phyloP scores from a whole-genome alignment of 2,329 filamentous ascomycete species.

The Monosporascus ibericus region DNA sequence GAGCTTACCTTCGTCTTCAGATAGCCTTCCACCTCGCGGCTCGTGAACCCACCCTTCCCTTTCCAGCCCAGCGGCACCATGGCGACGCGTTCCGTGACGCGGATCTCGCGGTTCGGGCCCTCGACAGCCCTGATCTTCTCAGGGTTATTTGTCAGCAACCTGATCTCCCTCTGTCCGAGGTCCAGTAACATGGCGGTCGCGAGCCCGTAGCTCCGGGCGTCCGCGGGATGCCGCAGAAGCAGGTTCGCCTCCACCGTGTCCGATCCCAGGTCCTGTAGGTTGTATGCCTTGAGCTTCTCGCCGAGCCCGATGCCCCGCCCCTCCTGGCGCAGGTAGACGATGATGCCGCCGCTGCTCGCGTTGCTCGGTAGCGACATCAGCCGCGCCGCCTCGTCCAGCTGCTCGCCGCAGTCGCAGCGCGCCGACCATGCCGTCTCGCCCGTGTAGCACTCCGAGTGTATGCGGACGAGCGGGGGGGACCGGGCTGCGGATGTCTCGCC shows the following conservation, averaged over 20 bases:
- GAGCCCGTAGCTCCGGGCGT: slow-evolving; percentile 91
- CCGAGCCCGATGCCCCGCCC: slow-evolving; percentile 90
- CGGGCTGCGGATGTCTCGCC: slow-evolving; percentile 5
- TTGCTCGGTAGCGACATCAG: slow-evolving; percentile 73
- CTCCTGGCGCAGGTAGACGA: slow-evolving; percentile 93
- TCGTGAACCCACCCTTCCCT: slow-evolving; percentile 74
- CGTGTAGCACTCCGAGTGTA: slow-evolving; percentile 97
- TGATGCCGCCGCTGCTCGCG: slow-evolving; percentile 73
- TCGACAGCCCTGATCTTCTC: slow-evolving; percentile 95
- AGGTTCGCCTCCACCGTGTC: slow-evolving; percentile 97
- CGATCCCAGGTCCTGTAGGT: slow-evolving; percentile 91
- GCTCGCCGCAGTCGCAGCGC: slow-evolving; percentile 94
- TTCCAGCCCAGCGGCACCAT: slow-evolving; percentile 97
- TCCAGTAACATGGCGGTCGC: slow-evolving; percentile 92
- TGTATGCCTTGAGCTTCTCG: slow-evolving; percentile 97
- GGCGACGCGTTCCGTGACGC: slow-evolving; percentile 82
- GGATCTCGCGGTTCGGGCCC: slow-evolving; percentile 79
- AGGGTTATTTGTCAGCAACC: slow-evolving; percentile 91
- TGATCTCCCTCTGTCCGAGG: slow-evolving; percentile 70
- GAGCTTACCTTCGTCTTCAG: slow-evolving; percentile 79
- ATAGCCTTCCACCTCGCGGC: slow-evolving; percentile 88
- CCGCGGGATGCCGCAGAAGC: slow-evolving; percentile 82
- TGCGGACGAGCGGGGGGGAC: slow-evolving; percentile 72
- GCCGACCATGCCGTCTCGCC: slow-evolving; percentile 98
- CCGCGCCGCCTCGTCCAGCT: slow-evolving; percentile 90